Evolutionary conservation across 192 early-diverging fungal species (phyloP).

Genomic region (Chytriomyces sp.): DNA sequence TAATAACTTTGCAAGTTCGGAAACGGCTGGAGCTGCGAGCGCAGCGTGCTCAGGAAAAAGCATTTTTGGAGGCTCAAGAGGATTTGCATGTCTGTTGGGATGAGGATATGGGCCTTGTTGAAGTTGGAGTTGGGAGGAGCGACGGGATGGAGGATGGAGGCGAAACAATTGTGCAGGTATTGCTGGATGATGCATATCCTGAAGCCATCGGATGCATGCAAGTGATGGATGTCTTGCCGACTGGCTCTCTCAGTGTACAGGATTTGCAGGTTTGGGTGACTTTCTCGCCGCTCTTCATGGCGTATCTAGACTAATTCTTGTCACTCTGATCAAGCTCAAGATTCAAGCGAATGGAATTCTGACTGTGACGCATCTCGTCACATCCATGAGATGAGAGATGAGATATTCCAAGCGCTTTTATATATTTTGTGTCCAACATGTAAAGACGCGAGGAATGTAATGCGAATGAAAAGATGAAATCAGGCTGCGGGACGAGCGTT

Average conservation of each 20-base stretch:
- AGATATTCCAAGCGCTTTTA: background rate
- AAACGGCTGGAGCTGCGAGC: background rate
- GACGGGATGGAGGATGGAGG: background rate
- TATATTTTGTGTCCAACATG: background rate
- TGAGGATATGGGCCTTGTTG: conserved; percentile 20
- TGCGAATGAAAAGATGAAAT: conserved; percentile 5
- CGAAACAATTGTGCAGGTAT: conserved; percentile 18
- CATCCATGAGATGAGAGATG: background rate
- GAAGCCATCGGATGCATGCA: conserved; percentile 14
- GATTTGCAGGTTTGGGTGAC: conserved; percentile 5
- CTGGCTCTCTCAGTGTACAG: background rate
- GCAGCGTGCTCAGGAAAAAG: conserved; percentile 7
- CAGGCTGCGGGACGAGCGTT: conserved; percentile 9
- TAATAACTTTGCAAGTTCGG: background rate
- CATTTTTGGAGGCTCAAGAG: background rate
- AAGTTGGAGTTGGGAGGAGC: conserved; percentile 20
- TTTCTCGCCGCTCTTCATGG: background rate
- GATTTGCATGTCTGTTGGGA: conserved; percentile 32
- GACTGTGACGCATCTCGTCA: conserved; percentile 16
- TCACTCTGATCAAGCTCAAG: background rate
- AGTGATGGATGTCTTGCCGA: conserved; percentile 14
- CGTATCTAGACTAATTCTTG: too few relatives aligned
- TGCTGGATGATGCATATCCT: conserved; percentile 27
- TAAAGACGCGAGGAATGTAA: background rate
- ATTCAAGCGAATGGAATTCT: conserved; percentile 7